Evolutionary conservation across 495 filamentous ascomycete species (phyloP).

Genomic region (Aspergillus funiculosus): DNA sequence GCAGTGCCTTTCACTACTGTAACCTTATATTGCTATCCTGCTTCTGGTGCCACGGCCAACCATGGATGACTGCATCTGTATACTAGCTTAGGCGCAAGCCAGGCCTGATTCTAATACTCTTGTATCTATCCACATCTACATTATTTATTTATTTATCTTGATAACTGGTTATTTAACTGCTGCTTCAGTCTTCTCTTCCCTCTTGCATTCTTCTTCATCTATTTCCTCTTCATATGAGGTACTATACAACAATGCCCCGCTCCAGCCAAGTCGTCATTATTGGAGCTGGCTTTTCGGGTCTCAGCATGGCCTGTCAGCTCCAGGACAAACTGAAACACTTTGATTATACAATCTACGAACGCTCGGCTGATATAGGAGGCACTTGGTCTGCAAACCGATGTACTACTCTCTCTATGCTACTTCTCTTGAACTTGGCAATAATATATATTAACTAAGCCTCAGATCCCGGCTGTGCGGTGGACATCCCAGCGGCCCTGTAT

Average conservation of each 20-base stretch:
- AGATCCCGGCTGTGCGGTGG: conserved; percentile 28
- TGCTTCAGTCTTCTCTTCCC: too few species aligned
- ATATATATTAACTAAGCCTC: neutral
- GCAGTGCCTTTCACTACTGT: too few species aligned
- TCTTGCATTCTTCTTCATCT: neutral
- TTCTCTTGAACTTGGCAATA: neutral
- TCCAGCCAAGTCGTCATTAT: conserved; percentile 19
- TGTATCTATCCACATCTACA: neutral
- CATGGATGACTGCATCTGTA: neutral
- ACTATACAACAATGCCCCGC: conserved; percentile 1
- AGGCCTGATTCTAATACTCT: too few species aligned
- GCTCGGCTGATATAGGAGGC: conserved; percentile 16
- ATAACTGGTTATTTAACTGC: too few species aligned
- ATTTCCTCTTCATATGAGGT: too few species aligned
- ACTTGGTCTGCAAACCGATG: conserved; percentile 26
- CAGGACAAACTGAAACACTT: conserved; percentile 16
- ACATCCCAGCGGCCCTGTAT: conserved; percentile 26
- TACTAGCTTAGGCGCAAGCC: too few species aligned
- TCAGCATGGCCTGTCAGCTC: conserved; percentile 25
- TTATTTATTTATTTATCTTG: neutral
- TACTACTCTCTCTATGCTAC: neutral
- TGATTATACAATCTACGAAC: conserved; percentile 26
- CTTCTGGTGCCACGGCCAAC: neutral
- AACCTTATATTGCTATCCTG: neutral
- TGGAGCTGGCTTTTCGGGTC: conserved; percentile 24